phyloP scores from a whole-genome alignment of 257 asterid species.

The Lithospermum erythrorhizon region DNA sequence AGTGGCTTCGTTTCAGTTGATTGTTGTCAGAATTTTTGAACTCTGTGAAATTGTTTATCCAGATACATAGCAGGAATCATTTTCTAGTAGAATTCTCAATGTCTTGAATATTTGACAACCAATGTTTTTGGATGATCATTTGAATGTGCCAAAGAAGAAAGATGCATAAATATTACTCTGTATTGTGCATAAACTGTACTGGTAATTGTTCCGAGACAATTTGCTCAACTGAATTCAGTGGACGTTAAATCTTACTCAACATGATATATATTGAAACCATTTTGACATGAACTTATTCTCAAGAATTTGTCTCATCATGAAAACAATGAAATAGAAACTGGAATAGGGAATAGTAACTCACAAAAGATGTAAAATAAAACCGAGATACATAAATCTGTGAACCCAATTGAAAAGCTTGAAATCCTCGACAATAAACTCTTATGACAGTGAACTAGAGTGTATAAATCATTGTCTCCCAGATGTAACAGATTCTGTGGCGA shows the following conservation, averaged over 20 bases:
- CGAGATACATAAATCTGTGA: not conserved
- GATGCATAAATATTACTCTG: too few relatives aligned
- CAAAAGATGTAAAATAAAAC: not conserved
- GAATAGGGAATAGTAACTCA: not conserved
- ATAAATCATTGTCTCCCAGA: constrained; percentile 46
- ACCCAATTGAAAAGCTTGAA: not conserved
- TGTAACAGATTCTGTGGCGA: constrained; percentile 56
- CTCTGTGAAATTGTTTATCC: too few relatives aligned
- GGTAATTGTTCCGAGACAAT: too few relatives aligned
- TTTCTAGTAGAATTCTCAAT: not conserved
- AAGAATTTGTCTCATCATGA: not conserved
- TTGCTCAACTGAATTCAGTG: too few relatives aligned
- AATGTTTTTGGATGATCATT: too few relatives aligned
- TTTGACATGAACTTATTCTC: not conserved
- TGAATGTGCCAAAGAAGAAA: not conserved
- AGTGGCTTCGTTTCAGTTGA: too few relatives aligned
- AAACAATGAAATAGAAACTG: not conserved
- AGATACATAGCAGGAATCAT: not conserved
- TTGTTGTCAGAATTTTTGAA: too few relatives aligned
- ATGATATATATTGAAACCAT: not conserved
- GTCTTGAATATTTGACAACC: not conserved
- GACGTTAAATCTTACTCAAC: too few relatives aligned
- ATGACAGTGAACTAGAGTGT: not conserved
- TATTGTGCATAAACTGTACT: too few relatives aligned
- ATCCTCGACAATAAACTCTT: not conserved